Conservation (phyloP, 2,329 filamentous ascomycete genomes). For the Hypoxylon sp. region DNA sequence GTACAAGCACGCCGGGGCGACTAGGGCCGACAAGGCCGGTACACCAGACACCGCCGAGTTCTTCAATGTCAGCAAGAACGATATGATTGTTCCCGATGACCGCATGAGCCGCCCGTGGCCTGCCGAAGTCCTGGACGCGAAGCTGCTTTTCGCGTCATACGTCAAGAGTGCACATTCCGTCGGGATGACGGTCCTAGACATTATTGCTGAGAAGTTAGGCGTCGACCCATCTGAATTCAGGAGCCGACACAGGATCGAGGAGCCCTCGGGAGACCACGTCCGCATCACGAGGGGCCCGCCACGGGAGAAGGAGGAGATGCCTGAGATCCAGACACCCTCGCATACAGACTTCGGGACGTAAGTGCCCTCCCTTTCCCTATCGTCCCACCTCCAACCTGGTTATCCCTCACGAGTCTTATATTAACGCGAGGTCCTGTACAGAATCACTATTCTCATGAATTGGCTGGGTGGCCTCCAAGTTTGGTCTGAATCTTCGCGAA, state of each 20-base stretch:
- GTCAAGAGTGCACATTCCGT: conserved; percentile 50
- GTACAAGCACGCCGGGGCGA: conserved; percentile 54
- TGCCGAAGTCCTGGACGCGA: conserved; percentile 41
- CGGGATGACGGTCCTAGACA: conserved; percentile 50
- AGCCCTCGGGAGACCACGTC: conserved; percentile 53
- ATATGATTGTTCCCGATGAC: conserved; percentile 49
- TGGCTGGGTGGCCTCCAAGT: conserved; percentile 59
- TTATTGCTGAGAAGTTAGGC: conserved; percentile 51
- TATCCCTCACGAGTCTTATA: no score
- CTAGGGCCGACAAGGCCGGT: conserved; percentile 50
- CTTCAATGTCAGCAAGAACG: conserved; percentile 55
- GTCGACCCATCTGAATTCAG: conserved; percentile 49
- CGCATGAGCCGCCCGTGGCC: conserved; percentile 52
- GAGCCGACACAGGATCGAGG: conserved; percentile 51
- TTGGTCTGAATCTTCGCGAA: conserved; percentile 52
- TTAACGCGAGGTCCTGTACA: conserved; percentile 23
- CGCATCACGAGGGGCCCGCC: conserved; percentile 54
- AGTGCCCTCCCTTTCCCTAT: conserved; percentile 25
- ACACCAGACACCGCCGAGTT: conserved; percentile 55
- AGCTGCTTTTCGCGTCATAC: conserved; percentile 50
- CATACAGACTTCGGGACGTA: conserved; percentile 58
- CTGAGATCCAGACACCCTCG: conserved; percentile 54
- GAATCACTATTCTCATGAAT: conserved; percentile 59
- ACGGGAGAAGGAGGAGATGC: conserved; percentile 51
- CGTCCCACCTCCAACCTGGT: neutral